Evolutionary conservation across 352 stramenopile species (phyloP).

Genomic region (Phytophthora pluvialis): DNA sequence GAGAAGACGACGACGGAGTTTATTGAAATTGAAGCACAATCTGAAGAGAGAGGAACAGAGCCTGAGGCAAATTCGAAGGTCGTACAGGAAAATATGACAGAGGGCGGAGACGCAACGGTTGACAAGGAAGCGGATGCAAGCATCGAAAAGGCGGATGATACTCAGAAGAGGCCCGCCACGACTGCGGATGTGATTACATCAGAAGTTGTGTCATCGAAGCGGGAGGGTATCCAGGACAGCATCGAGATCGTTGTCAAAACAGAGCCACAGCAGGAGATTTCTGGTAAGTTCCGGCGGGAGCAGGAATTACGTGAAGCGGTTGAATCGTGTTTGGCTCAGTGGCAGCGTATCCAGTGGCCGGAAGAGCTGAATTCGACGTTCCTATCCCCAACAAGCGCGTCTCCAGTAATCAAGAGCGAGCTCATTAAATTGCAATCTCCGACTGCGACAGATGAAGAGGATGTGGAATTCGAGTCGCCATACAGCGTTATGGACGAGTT

Average conservation of each 20-base stretch:
- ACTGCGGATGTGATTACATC: background rate
- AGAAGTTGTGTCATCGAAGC: slow-evolving; percentile 4
- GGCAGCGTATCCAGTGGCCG: slow-evolving; percentile 74
- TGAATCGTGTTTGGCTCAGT: slow-evolving; percentile 60
- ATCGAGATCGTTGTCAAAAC: slow-evolving; percentile 32
- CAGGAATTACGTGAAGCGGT: slow-evolving; percentile 58
- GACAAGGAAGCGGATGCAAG: background rate
- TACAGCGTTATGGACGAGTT: slow-evolving; percentile 71
- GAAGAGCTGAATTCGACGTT: slow-evolving; percentile 59
- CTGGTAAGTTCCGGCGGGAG: slow-evolving; percentile 51
- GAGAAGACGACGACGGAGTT: slow-evolving; percentile 9
- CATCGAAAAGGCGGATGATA: background rate
- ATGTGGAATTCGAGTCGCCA: slow-evolving; percentile 16
- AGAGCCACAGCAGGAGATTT: slow-evolving; percentile 18
- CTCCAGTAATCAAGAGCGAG: slow-evolving; percentile 44
- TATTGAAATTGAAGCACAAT: slow-evolving; percentile 9
- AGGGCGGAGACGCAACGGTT: background rate
- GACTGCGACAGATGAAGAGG: slow-evolving; percentile 22
- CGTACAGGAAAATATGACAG: background rate
- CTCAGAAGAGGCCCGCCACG: background rate
- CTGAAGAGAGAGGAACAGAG: slow-evolving; percentile 6
- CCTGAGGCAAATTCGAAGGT: background rate
- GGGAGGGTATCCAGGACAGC: background rate
- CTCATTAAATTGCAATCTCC: slow-evolving; percentile 16
- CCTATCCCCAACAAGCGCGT: slow-evolving; percentile 29